Conservation (phyloP, 495 filamentous ascomycete species). For the Tuber brumale region DNA sequence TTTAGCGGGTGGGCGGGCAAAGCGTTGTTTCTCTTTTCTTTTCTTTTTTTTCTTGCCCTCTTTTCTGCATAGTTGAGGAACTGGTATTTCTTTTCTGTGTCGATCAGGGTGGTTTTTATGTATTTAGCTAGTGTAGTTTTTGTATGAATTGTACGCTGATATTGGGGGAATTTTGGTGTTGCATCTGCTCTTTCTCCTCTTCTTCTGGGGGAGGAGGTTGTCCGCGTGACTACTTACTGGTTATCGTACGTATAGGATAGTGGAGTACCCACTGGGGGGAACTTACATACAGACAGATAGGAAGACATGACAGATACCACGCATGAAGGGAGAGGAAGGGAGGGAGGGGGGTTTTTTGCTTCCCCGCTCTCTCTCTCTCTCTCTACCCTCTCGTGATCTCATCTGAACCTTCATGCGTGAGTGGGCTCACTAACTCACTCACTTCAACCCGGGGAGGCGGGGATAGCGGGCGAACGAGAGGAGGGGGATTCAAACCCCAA, state of each 20-base stretch:
- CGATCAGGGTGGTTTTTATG: not conserved
- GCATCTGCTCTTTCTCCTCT: not conserved
- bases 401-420: not conserved
- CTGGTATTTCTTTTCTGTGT: conserved; percentile 2
- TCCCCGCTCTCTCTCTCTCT: not conserved
- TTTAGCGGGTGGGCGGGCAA: conserved; percentile 3
- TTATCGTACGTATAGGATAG: not conserved
- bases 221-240: not conserved
- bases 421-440: not conserved
- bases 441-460: not conserved
- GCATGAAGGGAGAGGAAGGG: not conserved
- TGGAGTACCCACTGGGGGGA: not conserved
- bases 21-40: conserved; percentile 20
- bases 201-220: not conserved
- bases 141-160: not conserved
- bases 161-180: conserved; percentile 1
- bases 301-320: not conserved
- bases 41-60: conserved; percentile 10
- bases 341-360: not conserved
- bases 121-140: not conserved
- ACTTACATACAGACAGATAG: not conserved
- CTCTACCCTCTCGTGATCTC: not conserved
- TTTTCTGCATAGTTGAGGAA: conserved; percentile 3
- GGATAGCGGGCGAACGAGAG: not conserved
- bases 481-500: not conserved